Evolutionary conservation across 2,329 filamentous ascomycete genomes (phyloP).

Genomic region (Trichothecium roseum): DNA sequence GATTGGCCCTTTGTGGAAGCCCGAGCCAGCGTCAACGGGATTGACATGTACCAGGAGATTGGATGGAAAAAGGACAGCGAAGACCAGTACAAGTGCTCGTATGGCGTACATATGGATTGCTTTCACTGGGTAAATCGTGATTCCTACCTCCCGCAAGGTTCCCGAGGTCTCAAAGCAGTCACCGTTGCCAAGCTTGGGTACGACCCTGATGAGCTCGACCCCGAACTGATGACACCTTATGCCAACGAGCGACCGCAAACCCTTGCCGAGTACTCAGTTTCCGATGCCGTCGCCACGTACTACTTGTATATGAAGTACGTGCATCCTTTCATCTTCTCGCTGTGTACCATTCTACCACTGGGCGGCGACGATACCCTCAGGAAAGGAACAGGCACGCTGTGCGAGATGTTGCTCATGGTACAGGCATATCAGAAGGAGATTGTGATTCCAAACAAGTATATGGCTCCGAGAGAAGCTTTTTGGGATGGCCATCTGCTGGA

Average conservation of each 20-base stretch:
- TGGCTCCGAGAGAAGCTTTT: constrained; percentile 82
- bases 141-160: constrained; percentile 94
- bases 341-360: constrained; percentile 92
- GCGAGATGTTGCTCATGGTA: constrained; percentile 99
- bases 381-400: constrained; percentile 96
- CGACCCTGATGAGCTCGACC: constrained; percentile 94
- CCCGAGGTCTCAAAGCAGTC: constrained; percentile 92
- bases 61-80: constrained; percentile 92
- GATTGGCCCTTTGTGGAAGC: constrained; percentile 99
- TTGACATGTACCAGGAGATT: constrained; percentile 99
- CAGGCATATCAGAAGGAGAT: constrained; percentile 91
- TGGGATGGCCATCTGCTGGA: constrained; percentile 95
- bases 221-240: constrained; percentile 91
- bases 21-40: constrained; percentile 83
- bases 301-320: constrained; percentile 99
- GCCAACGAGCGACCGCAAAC: constrained; percentile 87
- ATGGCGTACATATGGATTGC: constrained; percentile 97
- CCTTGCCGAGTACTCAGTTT: constrained; percentile 94
- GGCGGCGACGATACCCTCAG: constrained; percentile 86
- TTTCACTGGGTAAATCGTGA: constrained; percentile 99
- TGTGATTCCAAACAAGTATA: constrained; percentile 90
- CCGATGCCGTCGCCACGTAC: constrained; percentile 96
- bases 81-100: constrained; percentile 91
- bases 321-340: constrained; percentile 98
- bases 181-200: constrained; percentile 97